Conservation (phyloP, 169 alveolate genomes). For the Plasmodium blacklocki region DNA sequence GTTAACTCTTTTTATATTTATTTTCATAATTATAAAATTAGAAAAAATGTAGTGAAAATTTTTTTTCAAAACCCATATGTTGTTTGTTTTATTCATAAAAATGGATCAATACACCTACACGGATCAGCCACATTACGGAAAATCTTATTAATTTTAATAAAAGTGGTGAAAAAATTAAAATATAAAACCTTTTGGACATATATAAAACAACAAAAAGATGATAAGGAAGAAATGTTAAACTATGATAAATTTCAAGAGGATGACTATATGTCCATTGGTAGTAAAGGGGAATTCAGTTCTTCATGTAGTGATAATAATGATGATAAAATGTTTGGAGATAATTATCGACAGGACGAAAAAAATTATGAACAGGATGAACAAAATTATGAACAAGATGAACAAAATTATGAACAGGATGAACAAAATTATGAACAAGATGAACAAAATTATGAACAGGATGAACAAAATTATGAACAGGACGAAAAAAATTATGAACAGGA, state of each 20-base stretch:
- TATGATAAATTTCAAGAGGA: too few relatives aligned
- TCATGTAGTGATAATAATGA: too few relatives aligned
- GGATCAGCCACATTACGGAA: conserved; percentile 35
- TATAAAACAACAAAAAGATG: neutral
- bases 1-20: conserved; percentile 3
- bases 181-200: conserved; percentile 72
- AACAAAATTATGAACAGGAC: too few relatives aligned
- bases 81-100: conserved; percentile 66
- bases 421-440: too few relatives aligned
- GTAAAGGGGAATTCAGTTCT: neutral
- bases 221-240: neutral
- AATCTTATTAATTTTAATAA: conserved; percentile 31
- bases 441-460: too few relatives aligned
- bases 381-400: too few relatives aligned
- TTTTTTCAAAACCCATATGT: conserved; percentile 36
- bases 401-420: too few relatives aligned
- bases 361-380: neutral
- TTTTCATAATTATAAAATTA: conserved; percentile 41
- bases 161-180: conserved; percentile 64
- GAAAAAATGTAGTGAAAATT: conserved; percentile 66
- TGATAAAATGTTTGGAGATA: neutral
- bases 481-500: neutral
- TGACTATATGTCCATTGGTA: neutral
- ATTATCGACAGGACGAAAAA: neutral
- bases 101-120: conserved; percentile 61